phyloP scores from a whole-genome alignment of 352 stramenopile genomes.

The Globisporangium cederbergense region DNA sequence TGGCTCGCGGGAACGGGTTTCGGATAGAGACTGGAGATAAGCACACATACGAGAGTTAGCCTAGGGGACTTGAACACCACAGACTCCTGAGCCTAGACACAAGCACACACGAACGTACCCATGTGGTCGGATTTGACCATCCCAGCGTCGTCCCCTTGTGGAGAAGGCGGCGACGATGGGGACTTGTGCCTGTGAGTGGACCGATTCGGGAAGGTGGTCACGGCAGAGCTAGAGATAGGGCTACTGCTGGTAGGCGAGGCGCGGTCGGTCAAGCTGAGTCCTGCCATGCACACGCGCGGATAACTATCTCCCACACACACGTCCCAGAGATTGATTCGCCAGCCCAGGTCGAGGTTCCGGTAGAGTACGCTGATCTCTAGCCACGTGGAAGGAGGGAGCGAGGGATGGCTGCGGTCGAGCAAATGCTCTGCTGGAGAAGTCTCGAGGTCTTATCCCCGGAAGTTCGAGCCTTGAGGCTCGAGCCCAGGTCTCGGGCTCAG shows the following conservation, averaged over 20 bases:
- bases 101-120: not conserved
- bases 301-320: not conserved
- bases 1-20: constrained; percentile 36
- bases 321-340: too few species aligned
- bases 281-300: constrained; percentile 1
- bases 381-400: not conserved
- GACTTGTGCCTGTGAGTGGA: constrained; percentile 2
- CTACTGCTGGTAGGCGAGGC: not conserved
- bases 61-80: not conserved
- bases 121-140: constrained; percentile 11
- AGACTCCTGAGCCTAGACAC: not conserved
- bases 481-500: not conserved
- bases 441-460: not conserved
- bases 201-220: not conserved
- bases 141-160: not conserved
- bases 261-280: constrained; percentile 1
- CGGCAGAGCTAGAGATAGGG: not conserved
- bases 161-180: not conserved
- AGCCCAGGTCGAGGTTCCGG: not conserved
- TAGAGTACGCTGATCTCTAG: not conserved
- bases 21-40: constrained; percentile 15
- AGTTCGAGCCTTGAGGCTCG: not conserved
- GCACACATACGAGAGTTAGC: not conserved
- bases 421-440: not conserved
- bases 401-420: not conserved